These are phyloP conservation scores for Neurospora discreta DNA, from an alignment of 495 filamentous ascomycete genomes.

Conservation along the genomic window DNA sequence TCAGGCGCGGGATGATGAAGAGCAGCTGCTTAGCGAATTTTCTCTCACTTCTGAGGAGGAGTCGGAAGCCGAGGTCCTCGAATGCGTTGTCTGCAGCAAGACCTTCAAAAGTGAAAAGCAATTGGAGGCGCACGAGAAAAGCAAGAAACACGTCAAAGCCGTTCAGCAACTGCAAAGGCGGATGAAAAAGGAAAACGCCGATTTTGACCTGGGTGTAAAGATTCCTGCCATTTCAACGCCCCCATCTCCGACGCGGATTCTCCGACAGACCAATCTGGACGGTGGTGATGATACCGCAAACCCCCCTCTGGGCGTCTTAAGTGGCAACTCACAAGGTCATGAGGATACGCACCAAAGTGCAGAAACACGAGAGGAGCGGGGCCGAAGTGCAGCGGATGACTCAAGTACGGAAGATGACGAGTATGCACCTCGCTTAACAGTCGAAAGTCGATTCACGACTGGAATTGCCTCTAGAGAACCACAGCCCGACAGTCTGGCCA, in stretches of 20 bases:
- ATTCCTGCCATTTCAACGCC: constrained; percentile 19
- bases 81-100: constrained; percentile 89
- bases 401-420: constrained; percentile 27
- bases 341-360: not conserved
- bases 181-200: constrained; percentile 68
- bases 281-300: not conserved
- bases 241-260: constrained; percentile 29
- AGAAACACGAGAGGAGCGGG: not conserved
- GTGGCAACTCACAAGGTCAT: not conserved
- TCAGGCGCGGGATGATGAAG: constrained; percentile 37
- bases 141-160: constrained; percentile 87
- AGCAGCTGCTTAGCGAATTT: constrained; percentile 28
- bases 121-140: constrained; percentile 86
- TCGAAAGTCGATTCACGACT: constrained; percentile 26
- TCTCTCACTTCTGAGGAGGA: constrained; percentile 39
- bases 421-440: constrained; percentile 30
- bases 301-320: not conserved
- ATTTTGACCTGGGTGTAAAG: constrained; percentile 39
- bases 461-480: not conserved
- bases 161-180: constrained; percentile 66
- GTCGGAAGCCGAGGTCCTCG: constrained; percentile 53
- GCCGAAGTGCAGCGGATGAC: not conserved
- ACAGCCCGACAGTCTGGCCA: not conserved
- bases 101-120: constrained; percentile 90
- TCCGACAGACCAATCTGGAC: not conserved